Evolutionary conservation across 1,284 basidiomycete species (phyloP).

Genomic region (Inonotus hispidus): DNA sequence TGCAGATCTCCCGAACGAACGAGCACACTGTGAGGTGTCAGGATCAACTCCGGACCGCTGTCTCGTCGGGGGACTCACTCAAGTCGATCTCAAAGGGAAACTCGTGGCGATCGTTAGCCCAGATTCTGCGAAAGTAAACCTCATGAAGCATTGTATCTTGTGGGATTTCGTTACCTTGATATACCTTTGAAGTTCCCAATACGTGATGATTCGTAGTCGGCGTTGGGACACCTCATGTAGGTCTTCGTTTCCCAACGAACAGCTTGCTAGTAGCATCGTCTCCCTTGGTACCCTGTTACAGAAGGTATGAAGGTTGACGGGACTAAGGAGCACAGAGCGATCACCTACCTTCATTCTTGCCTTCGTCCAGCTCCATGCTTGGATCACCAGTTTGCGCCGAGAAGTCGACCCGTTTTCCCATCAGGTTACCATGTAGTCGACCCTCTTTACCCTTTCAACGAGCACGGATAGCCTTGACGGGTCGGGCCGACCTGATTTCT

Average conservation of each 20-base stretch:
- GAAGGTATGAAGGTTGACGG: not conserved
- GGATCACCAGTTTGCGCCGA: slow-evolving; percentile 99
- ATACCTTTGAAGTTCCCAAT: slow-evolving; percentile 95
- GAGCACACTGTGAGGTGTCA: slow-evolving; percentile 95
- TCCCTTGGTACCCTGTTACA: slow-evolving; percentile 76
- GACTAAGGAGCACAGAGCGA: slow-evolving; percentile 17
- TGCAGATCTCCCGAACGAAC: slow-evolving; percentile 99
- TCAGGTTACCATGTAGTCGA: slow-evolving; percentile 94
- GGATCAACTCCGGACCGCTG: slow-evolving; percentile 74
- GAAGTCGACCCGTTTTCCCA: slow-evolving; percentile 99
- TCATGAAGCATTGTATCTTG: not conserved
- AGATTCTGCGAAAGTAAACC: slow-evolving; percentile 35
- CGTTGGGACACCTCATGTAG: slow-evolving; percentile 98
- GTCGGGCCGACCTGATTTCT: no score
- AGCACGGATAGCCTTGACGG: no score
- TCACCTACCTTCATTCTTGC: slow-evolving; percentile 91
- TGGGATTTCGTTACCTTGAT: slow-evolving; percentile 50
- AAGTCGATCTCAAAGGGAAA: slow-evolving; percentile 99
- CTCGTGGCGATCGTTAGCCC: slow-evolving; percentile 99
- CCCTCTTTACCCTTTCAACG: no score
- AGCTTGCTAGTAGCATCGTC: slow-evolving; percentile 96
- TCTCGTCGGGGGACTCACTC: slow-evolving; percentile 83
- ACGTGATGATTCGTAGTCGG: slow-evolving; percentile 94
- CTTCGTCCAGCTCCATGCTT: slow-evolving; percentile 92
- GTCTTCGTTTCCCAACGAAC: slow-evolving; percentile 99